Evolutionary conservation across 495 filamentous ascomycete genomes (phyloP).

Genomic region (Barbatosphaeria neglecta): DNA sequence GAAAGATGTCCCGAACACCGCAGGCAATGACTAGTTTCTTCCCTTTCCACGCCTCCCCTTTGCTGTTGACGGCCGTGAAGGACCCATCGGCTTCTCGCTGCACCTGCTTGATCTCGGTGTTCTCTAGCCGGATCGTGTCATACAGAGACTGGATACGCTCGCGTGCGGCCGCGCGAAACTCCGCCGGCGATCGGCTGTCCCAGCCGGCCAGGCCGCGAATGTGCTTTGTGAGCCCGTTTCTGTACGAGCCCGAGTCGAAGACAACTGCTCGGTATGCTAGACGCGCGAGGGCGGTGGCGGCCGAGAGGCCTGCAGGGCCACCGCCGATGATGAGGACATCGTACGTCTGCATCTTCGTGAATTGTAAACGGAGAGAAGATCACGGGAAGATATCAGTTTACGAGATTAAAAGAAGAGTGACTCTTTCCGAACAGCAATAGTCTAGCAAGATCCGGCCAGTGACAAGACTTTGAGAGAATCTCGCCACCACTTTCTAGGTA

Average conservation of each 20-base stretch:
- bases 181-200: conserved; percentile 25
- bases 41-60: not conserved
- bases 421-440: too few species aligned
- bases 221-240: conserved; percentile 22
- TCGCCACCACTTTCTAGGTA: too few species aligned
- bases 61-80: not conserved
- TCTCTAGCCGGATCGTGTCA: conserved; percentile 16
- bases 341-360: too few species aligned
- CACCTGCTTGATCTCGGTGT: not conserved
- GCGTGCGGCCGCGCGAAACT: conserved; percentile 17
- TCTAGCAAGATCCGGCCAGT: too few species aligned
- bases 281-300: conserved; percentile 29
- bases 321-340: conserved; percentile 37
- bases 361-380: too few species aligned
- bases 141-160: conserved; percentile 25
- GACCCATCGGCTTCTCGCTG: not conserved
- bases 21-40: conserved; percentile 24
- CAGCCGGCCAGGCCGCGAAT: conserved; percentile 37
- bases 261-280: conserved; percentile 27
- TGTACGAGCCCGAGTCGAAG: conserved; percentile 32
- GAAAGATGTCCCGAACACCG: conserved; percentile 20
- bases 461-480: too few species aligned
- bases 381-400: too few species aligned
- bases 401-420: too few species aligned
- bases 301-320: conserved; percentile 37